Evolutionary conservation across 441 rosid genomes (phyloP), one percentile per base, ranked within the genome.

Genomic region (Hura crepitans): DNA sequence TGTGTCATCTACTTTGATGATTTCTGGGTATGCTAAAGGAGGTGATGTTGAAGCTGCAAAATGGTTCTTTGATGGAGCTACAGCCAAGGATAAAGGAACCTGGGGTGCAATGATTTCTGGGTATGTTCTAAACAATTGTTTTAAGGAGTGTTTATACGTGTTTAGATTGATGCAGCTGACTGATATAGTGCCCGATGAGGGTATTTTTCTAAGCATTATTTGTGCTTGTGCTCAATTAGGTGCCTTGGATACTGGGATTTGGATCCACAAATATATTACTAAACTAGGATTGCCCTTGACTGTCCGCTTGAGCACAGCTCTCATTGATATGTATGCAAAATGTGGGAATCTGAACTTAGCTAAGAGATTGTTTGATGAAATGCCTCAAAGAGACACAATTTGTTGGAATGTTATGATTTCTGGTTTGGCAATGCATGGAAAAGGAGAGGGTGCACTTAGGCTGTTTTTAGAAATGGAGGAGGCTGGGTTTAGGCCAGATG

Each of bases 251-350:
- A 73, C 69, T 46, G 87, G 85, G 23, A 75, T 78, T 71, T 84
- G 87, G 85, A 69, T 82, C 70, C 92, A 89, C 46, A 79, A 79
- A 17, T 81, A 82, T 72, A 51, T 83, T 72, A 66, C 73, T 28
- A 75, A 59, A 70, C 54, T 62, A 42, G 54, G 76, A 65, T 47
- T 79, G n/a, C 79, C 71, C 17, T 43, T 79, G 56, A 83, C 77
- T 72, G 62, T 71, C 56, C 85, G 81, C 14, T 79, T 87, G 78
- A 66, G 81, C 51, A 87, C 96, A 22, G 79, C 81, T 78, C 87
- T 87, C 45, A 79, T 86, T 2, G 91, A 87, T 68, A 85, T 89
- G 92, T 86, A 89, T 67, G 85, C 86, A 0, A 89, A 86, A 78
- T 86, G 96, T 67, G 91, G 96, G 58, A 79, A 79, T 68, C 71